These are phyloP conservation scores for Xylariales sp. DNA, from an alignment of 2,329 filamentous ascomycete species.

Conservation along the genomic window DNA sequence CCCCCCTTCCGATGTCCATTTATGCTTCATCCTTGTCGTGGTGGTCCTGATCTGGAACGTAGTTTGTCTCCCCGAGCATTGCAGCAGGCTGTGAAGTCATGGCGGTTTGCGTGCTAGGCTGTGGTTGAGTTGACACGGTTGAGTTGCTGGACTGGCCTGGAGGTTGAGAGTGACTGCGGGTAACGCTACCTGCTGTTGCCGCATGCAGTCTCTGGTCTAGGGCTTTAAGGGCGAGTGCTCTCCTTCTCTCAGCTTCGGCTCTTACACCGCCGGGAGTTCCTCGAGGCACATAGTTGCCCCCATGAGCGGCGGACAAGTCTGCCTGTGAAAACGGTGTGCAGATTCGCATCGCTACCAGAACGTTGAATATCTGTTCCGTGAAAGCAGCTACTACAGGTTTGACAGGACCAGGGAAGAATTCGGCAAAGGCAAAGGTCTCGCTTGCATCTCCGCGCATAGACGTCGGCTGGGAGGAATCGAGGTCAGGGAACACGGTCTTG, in stretches of 20 bases:
- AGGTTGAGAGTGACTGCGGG: slow-evolving; percentile 30
- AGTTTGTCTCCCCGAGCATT: slow-evolving; percentile 66
- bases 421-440: slow-evolving; percentile 92
- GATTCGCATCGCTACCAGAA: slow-evolving; percentile 70
- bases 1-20: slow-evolving; percentile 1
- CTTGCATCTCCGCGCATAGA: slow-evolving; percentile 83
- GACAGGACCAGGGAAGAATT: slow-evolving; percentile 84
- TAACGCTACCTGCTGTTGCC: slow-evolving; percentile 55
- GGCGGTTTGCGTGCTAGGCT: slow-evolving; percentile 49
- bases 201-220: slow-evolving; percentile 88
- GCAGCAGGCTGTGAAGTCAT: slow-evolving; percentile 51
- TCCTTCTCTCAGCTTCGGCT: slow-evolving; percentile 85
- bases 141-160: slow-evolving; percentile 47
- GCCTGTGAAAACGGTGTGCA: slow-evolving; percentile 83
- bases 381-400: slow-evolving; percentile 74
- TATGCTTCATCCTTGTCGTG: slow-evolving; percentile 23
- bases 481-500: slow-evolving; percentile 69
- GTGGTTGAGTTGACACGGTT: slow-evolving; percentile 53
- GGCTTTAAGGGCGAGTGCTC: slow-evolving; percentile 84
- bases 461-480: slow-evolving; percentile 56
- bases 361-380: slow-evolving; percentile 69
- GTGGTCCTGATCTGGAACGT: slow-evolving; percentile 59
- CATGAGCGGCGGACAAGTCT: slow-evolving; percentile 72
- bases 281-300: slow-evolving; percentile 53
- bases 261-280: slow-evolving; percentile 65